Conservation (phyloP, 129 eudicot species). For the Saussurea involucrata region DNA sequence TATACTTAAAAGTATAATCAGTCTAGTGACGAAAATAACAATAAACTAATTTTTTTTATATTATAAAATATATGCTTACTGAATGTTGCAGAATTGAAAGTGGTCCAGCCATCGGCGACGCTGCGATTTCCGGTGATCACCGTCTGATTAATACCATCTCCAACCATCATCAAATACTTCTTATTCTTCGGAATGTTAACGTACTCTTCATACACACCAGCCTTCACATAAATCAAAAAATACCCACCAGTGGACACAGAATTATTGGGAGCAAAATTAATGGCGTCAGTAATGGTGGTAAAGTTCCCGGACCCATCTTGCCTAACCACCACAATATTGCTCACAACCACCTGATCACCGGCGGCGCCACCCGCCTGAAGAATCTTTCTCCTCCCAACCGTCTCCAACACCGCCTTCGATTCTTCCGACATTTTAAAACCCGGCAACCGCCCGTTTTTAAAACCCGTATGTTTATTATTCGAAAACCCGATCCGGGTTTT, state of each 20-base stretch:
- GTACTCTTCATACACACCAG: conserved; percentile 63
- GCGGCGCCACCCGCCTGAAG: conserved; percentile 11
- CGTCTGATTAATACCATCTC: conserved; percentile 67
- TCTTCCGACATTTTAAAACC: conserved; percentile 20
- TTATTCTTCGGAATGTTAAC: conserved; percentile 43
- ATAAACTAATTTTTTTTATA: too few species aligned
- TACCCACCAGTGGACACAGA: conserved; percentile 40
- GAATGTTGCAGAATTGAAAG: conserved; percentile 64
- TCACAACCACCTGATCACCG: conserved; percentile 22
- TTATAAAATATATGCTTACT: conserved; percentile 32
- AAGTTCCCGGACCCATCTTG: conserved; percentile 51
- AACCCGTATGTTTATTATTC: background rate
- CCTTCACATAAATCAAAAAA: conserved; percentile 36
- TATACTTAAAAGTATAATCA: too few species aligned
- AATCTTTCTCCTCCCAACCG: conserved; percentile 26
- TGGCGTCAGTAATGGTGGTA: conserved; percentile 50
- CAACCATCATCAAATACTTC: conserved; percentile 60
- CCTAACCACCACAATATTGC: conserved; percentile 38
- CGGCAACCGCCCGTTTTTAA: conserved; percentile 9
- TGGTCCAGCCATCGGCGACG: conserved; percentile 65
- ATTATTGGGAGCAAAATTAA: conserved; percentile 58
- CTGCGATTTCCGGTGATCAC: conserved; percentile 61
- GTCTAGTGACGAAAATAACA: too few species aligned
- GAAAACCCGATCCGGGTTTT: background rate
- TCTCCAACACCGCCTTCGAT: conserved; percentile 7